phyloP scores from a whole-genome alignment of 2,329 filamentous ascomycete genomes.

The Aspergillus versicolor region DNA sequence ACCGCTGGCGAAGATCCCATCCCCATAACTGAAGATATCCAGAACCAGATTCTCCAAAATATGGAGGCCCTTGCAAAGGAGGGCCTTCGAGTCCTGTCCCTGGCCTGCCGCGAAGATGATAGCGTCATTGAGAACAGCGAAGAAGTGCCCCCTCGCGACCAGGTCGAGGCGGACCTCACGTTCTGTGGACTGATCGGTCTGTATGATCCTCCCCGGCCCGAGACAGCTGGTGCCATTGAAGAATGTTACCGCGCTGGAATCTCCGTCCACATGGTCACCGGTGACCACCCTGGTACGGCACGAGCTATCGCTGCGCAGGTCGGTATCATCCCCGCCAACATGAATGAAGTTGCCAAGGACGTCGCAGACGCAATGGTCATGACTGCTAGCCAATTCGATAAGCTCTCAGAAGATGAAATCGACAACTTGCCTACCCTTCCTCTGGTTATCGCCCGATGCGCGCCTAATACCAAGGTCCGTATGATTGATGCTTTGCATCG shows the following conservation, averaged over 20 bases:
- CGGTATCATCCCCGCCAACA: slow-evolving; percentile 69
- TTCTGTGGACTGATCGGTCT: slow-evolving; percentile 83
- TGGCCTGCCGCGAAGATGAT: slow-evolving; percentile 51
- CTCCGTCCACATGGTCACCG: slow-evolving; percentile 79
- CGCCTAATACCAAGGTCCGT: slow-evolving; percentile 69
- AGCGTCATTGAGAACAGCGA: slow-evolving; percentile 12
- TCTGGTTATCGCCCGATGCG: slow-evolving; percentile 59
- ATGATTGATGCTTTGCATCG: slow-evolving; percentile 69
- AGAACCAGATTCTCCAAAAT: slow-evolving; percentile 60
- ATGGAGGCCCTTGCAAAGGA: slow-evolving; percentile 67
- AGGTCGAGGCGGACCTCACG: slow-evolving; percentile 66
- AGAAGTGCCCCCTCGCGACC: slow-evolving; percentile 47
- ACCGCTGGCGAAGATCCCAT: slow-evolving; percentile 37
- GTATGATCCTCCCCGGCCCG: slow-evolving; percentile 80
- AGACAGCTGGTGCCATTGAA: slow-evolving; percentile 70
- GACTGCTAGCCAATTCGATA: slow-evolving; percentile 77
- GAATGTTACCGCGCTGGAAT: slow-evolving; percentile 73
- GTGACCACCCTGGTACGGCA: slow-evolving; percentile 77
- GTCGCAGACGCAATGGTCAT: slow-evolving; percentile 70
- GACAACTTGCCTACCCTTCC: slow-evolving; percentile 57
- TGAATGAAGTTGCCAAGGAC: slow-evolving; percentile 58
- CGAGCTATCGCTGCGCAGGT: slow-evolving; percentile 76
- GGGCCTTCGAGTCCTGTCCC: slow-evolving; percentile 67
- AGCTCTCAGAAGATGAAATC: slow-evolving; percentile 71
- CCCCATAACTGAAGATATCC: slow-evolving; percentile 54